A percentile compares a stretch with the other conserved stretches of the same genome.
Conservation (phyloP, 495 filamentous ascomycete species). For the Usnea hakonensis region DNA sequence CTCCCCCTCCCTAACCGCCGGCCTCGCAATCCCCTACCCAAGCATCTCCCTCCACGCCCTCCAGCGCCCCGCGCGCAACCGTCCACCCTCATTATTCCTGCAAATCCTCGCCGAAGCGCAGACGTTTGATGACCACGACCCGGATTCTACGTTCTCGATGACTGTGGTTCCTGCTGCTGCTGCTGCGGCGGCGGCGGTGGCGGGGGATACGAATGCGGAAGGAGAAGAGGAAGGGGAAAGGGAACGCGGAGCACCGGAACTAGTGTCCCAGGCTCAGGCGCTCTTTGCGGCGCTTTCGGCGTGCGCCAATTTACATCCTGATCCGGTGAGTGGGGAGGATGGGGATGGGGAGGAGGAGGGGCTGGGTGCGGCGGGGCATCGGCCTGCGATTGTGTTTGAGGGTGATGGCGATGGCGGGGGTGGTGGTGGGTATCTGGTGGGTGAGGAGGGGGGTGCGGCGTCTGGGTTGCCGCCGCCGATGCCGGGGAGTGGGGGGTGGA, state of each 20-base stretch:
- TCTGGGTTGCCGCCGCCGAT: conserved; percentile 65
- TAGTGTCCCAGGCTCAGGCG: conserved; percentile 32
- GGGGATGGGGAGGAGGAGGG: conserved; percentile 46
- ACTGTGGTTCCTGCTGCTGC: conserved; percentile 54
- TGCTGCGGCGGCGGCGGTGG: not conserved
- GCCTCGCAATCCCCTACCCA: conserved; percentile 79
- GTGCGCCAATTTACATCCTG: conserved; percentile 86
- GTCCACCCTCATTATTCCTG: conserved; percentile 28
- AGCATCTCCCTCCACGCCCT: conserved; percentile 83
- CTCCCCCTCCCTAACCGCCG: conserved; percentile 49
- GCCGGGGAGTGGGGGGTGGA: conserved; percentile 87
- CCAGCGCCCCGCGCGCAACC: conserved; percentile 46
- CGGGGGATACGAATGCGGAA: not conserved
- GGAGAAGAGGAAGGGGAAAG: not conserved
- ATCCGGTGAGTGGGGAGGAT: conserved; percentile 49
- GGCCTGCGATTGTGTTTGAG: conserved; percentile 47
- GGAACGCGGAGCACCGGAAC: conserved; percentile 18
- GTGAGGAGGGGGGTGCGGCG: conserved; percentile 32
- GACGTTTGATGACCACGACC: conserved; percentile 47
- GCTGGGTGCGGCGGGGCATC: conserved; percentile 31
- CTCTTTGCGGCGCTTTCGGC: conserved; percentile 76
- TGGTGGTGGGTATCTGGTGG: conserved; percentile 16
- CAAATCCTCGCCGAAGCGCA: conserved; percentile 40
- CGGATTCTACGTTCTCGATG: conserved; percentile 60
- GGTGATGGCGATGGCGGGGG: conserved; percentile 36